Evolutionary conservation across 306 rosid species (phyloP).

Genomic region (Chamaecrista fasciculata): DNA sequence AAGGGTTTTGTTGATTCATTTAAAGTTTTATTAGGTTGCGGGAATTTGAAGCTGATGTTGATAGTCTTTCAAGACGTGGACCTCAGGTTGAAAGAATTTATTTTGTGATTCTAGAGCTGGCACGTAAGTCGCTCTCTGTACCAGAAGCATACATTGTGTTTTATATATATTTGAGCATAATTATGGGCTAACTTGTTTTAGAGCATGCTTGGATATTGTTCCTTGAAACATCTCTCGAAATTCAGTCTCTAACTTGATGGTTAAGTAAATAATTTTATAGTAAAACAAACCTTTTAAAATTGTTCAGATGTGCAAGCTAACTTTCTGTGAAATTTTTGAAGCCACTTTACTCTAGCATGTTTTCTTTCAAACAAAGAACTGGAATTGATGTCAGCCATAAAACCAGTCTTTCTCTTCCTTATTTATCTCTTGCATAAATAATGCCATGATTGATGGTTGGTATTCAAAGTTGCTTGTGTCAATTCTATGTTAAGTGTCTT

Average conservation of each 20-base stretch:
- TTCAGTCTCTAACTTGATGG: conserved; percentile 8
- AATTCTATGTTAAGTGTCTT: background rate
- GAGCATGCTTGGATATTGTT: background rate
- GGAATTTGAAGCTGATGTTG: conserved; percentile 80
- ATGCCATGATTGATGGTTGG: background rate
- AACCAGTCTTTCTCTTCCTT: background rate
- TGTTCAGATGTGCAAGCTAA: background rate
- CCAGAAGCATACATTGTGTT: conserved; percentile 1
- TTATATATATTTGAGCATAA: background rate
- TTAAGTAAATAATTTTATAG: background rate
- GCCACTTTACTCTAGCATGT: background rate
- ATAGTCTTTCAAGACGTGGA: conserved; percentile 64
- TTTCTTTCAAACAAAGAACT: background rate
- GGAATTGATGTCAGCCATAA: background rate
- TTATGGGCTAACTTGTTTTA: conserved; percentile 15
- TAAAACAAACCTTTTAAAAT: background rate
- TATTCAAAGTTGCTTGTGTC: background rate
- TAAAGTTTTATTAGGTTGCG: conserved; percentile 65
- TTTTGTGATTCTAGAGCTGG: conserved; percentile 89
- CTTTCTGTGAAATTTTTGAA: conserved; percentile 6
- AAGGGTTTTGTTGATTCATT: conserved; percentile 23
- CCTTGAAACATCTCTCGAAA: background rate
- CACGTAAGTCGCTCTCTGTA: conserved; percentile 62
- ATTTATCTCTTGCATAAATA: background rate
- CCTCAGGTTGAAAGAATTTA: conserved; percentile 91